Evolutionary conservation across 495 filamentous ascomycete species (phyloP).

Genomic region (Entonaema liquescens): DNA sequence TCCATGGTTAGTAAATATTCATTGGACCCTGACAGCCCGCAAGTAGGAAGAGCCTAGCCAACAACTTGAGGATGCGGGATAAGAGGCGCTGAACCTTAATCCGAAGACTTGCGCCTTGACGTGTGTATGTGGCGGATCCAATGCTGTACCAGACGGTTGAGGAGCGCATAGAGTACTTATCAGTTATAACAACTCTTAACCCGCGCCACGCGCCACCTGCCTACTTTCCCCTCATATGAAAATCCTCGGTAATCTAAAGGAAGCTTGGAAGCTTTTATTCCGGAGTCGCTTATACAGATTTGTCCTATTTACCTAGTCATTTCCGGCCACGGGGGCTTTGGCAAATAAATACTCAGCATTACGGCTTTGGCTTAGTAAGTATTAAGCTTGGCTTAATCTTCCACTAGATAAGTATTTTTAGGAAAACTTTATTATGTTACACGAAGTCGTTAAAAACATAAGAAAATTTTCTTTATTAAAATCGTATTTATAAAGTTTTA

Average conservation of each 20-base stretch:
- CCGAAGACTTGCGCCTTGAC: neutral
- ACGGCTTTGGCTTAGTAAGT: neutral
- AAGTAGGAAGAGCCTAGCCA: neutral
- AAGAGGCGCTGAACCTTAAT: neutral
- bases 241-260: neutral
- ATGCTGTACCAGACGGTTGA: neutral
- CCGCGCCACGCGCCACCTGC: neutral
- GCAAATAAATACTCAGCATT: neutral
- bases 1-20: neutral
- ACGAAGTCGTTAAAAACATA: too few relatives aligned
- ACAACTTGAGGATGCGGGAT: neutral
- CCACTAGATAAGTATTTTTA: too few relatives aligned
- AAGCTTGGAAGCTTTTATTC: neutral
- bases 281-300: neutral
- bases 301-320: neutral
- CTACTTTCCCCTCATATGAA: neutral
- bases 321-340: neutral
- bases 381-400: neutral
- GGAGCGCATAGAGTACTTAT: neutral
- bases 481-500: too few relatives aligned
- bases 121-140: neutral
- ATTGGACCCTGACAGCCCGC: neutral
- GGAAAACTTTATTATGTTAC: too few relatives aligned
- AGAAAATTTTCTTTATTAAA: too few relatives aligned
- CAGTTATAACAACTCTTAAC: neutral